Base-by-base conservation (phyloP, 352 stramenopile genomes). In the Pilasporangium apinafurcum region DNA sequence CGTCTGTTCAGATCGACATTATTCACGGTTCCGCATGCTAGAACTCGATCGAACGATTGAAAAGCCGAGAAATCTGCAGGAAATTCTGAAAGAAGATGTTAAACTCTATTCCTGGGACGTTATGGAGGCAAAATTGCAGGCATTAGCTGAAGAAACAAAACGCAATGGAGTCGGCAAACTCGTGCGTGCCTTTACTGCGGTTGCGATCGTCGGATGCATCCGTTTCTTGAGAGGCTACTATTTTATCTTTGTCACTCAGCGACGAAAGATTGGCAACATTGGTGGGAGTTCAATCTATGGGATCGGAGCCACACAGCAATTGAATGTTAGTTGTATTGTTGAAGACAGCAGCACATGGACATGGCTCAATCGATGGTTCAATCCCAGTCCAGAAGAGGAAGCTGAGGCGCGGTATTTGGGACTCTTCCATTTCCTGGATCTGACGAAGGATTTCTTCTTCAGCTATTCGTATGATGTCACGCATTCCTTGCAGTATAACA, bases 371-470 rank as follows among this genome's bases (percentile, higher is more conserved):
- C 70, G 80, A 4, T 92, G 80, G 83, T 64, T 95, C 40, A 92
- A 92, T 44, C 73, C 80, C 8, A 91, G 68, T 36, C 63, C 81
- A 3, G 74, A 91, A 29, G 83, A 95, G 52, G 78, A 92, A 38
- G 83, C 81, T 3, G 83, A 95, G 38, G 79, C 78, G 28, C 63
- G 81, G 6, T 99, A 99, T 69, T 73, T 98, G 37, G 88, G 84
- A 0, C 65, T 99, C 0, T 99, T 99, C 57, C 95, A 99, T 56
- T 97, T 99, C 40, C 74, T 99, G 32, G 96, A 99, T 59, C 74
- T 99, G 16, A 98, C 95, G 7, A 99, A 99, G 54, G 97, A 99
- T 53, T 99, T 99, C 59, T 99, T 95, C 74, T 99, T 98, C 63
- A 97, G 82, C 40, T 99, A 99, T 59, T 98, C 93, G 36, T 99